Base-by-base conservation (phyloP, 2,329 filamentous ascomycete species). In the Aspergillus fumigatus region DNA sequence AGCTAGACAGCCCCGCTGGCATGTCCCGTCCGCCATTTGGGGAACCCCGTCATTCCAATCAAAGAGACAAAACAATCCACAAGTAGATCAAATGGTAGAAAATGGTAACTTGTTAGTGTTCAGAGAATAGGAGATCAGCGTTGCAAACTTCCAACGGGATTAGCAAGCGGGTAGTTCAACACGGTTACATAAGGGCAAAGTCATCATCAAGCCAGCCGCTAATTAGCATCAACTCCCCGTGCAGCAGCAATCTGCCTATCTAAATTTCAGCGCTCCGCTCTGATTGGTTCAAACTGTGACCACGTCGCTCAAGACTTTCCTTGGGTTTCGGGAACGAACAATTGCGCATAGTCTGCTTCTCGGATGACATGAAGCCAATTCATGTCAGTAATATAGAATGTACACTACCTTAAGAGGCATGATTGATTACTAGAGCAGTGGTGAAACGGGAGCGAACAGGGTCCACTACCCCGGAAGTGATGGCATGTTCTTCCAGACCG, bases 1-100 rank as follows among this genome's bases (percentile, higher is more conserved):
- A 55, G 43, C 60, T 62, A 61, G 59, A 57, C 61, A 59, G 62
- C 58, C 61, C 62, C 62, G 59, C 62, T 56, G 59, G 49, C 57
- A n/a, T 57, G 58, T 65, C 62, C 62, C 62, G 61, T 60, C 61
- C 59, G 57, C 62, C 61, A 61, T 59, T 63, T 63, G 59, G 61
- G 59, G 56, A 45, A 53, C 53, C 47, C 50, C 48, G 27, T 55
- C 35, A 45, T 54, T 38, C 51, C 57, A 55, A 19, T 50, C 29
- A 32, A 52, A 52, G 51, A 35, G 56, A 58, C 51, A 59, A 38
- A 14, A 5, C 11, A 17, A n/a, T 38, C 14, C 32, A 38, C 51
- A 23, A 51, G 47, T 50, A 47, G 40, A 41, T 35, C 29, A 29
- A 55, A 54, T 53, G 43, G 26, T 7, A 9, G 52, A 19, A 48